Evolutionary conservation across 805 yeast species (phyloP).

Genomic region (Candida sithepensis): DNA sequence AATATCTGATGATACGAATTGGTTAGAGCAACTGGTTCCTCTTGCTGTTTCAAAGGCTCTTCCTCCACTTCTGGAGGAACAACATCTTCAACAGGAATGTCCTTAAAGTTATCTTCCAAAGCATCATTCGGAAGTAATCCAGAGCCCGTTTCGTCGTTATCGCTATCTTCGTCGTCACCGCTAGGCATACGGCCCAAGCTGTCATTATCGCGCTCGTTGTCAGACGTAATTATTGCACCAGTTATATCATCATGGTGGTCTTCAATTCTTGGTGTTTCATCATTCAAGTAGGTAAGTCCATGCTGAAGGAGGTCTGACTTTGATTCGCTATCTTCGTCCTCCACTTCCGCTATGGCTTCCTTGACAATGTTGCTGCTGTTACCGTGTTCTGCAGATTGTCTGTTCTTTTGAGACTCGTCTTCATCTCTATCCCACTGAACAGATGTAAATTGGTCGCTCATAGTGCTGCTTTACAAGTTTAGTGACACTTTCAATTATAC

Average conservation of each 20-base stretch:
- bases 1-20: not conserved
- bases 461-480: constrained; percentile 2
- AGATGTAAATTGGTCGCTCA: constrained; percentile 50
- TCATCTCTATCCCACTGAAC: constrained; percentile 56
- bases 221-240: not conserved
- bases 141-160: constrained; percentile 3
- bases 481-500: too few relatives aligned
- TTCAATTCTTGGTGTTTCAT: not conserved
- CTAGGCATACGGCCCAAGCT: not conserved
- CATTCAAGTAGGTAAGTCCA: not conserved
- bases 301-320: not conserved
- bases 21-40: not conserved
- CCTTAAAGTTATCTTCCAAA: not conserved
- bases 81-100: not conserved
- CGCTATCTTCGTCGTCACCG: constrained; percentile 2
- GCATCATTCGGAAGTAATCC: constrained; percentile 5
- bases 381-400: not conserved
- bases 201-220: not conserved
- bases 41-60: not conserved
- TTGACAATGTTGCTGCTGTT: not conserved
- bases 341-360: constrained; percentile 5
- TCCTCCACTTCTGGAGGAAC: not conserved
- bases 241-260: not conserved
- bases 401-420: not conserved
- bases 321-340: constrained; percentile 4